A percentile compares a stretch with the other conserved stretches of the same genome.
Conservation (phyloP, 345 rosid species). For the Cardamine chenopodiifolia region DNA sequence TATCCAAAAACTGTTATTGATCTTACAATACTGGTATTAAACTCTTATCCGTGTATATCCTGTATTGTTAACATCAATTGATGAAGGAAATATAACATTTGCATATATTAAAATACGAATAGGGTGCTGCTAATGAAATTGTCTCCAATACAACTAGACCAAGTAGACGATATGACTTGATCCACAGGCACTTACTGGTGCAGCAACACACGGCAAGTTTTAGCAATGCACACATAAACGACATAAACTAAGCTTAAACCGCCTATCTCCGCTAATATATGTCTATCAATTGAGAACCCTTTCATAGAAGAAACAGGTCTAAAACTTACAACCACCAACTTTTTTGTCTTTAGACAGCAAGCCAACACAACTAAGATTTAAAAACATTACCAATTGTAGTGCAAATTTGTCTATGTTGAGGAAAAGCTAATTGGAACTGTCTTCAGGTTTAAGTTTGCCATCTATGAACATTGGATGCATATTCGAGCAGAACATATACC, state of each 20-base stretch:
- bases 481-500: no score
- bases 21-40: not conserved
- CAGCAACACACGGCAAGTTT: not conserved
- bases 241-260: not conserved
- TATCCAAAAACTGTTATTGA: not conserved
- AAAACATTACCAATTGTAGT: not conserved
- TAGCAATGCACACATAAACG: not conserved
- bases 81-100: not conserved
- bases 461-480: not conserved
- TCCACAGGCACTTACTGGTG: not conserved
- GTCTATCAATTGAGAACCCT: not conserved
- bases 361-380: not conserved
- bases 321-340: not conserved
- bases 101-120: not conserved
- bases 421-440: not conserved
- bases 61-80: slow-evolving; percentile 1
- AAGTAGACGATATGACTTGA: not conserved
- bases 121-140: not conserved
- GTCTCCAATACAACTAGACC: not conserved
- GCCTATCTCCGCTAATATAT: not conserved
- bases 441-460: not conserved
- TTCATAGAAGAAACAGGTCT: not conserved
- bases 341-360: not conserved
- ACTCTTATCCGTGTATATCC: not conserved
- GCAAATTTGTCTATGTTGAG: no score